Percentiles rank a stretch among this genome's conserved stretches.
Evolutionary conservation across 805 yeast species (phyloP).

Genomic region (Candida easanensis): DNA sequence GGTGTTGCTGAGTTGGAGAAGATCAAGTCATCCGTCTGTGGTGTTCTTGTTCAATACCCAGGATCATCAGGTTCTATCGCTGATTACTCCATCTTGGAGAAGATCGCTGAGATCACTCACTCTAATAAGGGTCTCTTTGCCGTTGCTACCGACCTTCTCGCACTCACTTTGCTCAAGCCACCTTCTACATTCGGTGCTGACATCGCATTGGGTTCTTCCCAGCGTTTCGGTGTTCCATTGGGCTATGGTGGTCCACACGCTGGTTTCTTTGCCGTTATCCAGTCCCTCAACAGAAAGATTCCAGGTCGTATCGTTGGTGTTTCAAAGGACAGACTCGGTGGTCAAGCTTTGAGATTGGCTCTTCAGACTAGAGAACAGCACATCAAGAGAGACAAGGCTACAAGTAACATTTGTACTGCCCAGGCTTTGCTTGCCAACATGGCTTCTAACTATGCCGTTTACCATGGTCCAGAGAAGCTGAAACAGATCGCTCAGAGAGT

Average conservation of each 20-base stretch:
- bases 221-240: constrained; percentile 95
- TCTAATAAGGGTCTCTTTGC: constrained; percentile 69
- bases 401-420: constrained; percentile 97
- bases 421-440: constrained; percentile 95
- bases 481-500: constrained; percentile 74
- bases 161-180: constrained; percentile 79
- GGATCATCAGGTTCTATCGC: constrained; percentile 75
- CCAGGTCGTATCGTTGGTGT: constrained; percentile 97
- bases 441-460: constrained; percentile 93
- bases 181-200: constrained; percentile 90
- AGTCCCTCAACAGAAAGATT: constrained; percentile 80
- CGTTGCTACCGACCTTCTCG: constrained; percentile 89
- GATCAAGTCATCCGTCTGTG: constrained; percentile 50
- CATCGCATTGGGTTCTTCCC: constrained; percentile 87
- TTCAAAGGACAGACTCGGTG: constrained; percentile 87
- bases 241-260: constrained; percentile 99
- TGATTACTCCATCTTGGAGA: constrained; percentile 43
- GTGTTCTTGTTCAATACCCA: constrained; percentile 89
- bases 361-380: constrained; percentile 98
- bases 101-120: constrained; percentile 66
- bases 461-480: constrained; percentile 91
- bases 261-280: constrained; percentile 89
- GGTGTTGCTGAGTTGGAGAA: constrained; percentile 35
- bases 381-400: constrained; percentile 95
- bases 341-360: constrained; percentile 87